Base-by-base conservation (phyloP, 257 asterid species). In the Forsythia suspensa region DNA sequence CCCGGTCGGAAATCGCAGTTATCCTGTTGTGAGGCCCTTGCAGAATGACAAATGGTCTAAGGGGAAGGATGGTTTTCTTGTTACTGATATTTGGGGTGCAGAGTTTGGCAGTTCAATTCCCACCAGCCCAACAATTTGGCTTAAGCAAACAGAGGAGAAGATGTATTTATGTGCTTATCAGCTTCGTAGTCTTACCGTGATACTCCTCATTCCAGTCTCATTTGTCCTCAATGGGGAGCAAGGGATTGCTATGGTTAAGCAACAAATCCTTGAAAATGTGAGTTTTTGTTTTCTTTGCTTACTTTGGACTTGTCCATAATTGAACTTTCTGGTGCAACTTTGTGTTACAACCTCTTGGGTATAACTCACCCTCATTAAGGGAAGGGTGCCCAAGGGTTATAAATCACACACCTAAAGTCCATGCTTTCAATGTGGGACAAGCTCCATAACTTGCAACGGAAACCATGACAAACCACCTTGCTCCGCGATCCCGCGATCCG, bases 1-100 rank as follows among this genome's bases (percentile, higher is more conserved):
- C 75, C 88, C 87, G 1, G 82, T 84, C 68, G 91, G 92, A 77
- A 82, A 84, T 73, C 89, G 83, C 68, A 83, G 71, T 76, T 87
- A 91, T 87, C 92, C 90, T 84, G 88, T 92, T 57, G 83, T 94
- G 87, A 92, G 98, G 91, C 98, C 99, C 70, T 89, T 92, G 87
- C 97, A 96, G 81, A 85, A 82, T 84, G 91, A 85, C 68, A 89
- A 91, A 85, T 96, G 99, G 99, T 91, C 95, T 51, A 94, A 90
- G 82, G 96, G 91, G 74, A 92, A 94, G 86, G 95, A 90, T 38
- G 97, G 97, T 39, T 94, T 96, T 82, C 97, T 96, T 80, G 86
- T 84, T 72, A 88, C 97, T n/a, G 90, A 96, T 86, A 84, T 84
- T 74, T 96, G 98, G 99, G 97, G 97, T 78, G 81, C 89, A 81